Percentiles rank a stretch among this genome's conserved stretches.
phyloP scores from a whole-genome alignment of 352 stramenopile genomes.

The Phytophthora citricola region DNA sequence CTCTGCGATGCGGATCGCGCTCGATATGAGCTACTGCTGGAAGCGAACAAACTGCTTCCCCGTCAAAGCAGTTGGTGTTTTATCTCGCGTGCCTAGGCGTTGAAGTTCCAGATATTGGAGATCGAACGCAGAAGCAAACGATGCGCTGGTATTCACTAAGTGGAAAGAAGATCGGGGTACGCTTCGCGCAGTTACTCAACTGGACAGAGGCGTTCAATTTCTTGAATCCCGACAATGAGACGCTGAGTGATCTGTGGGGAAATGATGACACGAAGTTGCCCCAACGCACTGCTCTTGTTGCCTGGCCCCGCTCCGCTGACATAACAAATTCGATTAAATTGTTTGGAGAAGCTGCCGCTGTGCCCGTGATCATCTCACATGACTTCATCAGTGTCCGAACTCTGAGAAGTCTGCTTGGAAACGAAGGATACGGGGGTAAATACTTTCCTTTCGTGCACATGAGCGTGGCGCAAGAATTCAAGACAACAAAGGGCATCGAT shows the following conservation, averaged over 20 bases:
- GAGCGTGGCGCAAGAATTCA: neutral
- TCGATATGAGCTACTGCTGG: neutral
- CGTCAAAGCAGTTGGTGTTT: neutral
- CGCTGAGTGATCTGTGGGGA: neutral
- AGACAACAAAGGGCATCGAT: neutral
- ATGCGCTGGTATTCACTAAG: slow-evolving; percentile 5
- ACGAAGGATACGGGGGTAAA: neutral
- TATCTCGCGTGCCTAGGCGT: slow-evolving; percentile 2
- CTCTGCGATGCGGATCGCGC: neutral
- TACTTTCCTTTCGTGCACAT: neutral
- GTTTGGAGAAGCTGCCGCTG: slow-evolving; percentile 3
- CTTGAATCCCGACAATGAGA: slow-evolving; percentile 15
- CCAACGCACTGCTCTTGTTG: slow-evolving; percentile 15
- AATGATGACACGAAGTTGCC: neutral
- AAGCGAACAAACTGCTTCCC: slow-evolving; percentile 7
- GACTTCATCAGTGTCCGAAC: slow-evolving; percentile 4
- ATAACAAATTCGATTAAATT: slow-evolving; percentile 10
- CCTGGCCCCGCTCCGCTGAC: slow-evolving; percentile 9
- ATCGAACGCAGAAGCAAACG: neutral
- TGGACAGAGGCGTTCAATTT: slow-evolving; percentile 11
- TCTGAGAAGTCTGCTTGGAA: neutral
- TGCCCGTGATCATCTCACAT: slow-evolving; percentile 1
- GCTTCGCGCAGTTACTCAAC: neutral
- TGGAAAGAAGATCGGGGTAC: neutral
- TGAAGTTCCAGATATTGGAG: neutral